These are phyloP conservation scores for Cardiospermum halicacabum DNA, from an alignment of 345 rosid genomes.

Conservation along the genomic window DNA sequence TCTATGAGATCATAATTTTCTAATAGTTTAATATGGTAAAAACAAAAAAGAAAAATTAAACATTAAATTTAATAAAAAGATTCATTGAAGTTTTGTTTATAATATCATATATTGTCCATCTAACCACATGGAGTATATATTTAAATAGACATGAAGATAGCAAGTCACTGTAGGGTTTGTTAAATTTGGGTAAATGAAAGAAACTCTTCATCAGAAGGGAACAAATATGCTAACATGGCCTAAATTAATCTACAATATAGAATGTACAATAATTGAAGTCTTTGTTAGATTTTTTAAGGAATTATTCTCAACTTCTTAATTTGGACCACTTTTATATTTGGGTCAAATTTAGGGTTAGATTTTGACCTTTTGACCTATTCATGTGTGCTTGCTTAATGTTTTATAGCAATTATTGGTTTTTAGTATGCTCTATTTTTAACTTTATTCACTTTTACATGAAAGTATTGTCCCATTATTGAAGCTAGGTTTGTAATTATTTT, in stretches of 20 bases:
- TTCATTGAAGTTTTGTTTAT: no score
- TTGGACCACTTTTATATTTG: background rate
- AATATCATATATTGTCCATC: background rate
- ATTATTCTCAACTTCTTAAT: background rate
- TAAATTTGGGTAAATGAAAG: background rate
- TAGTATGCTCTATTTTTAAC: background rate
- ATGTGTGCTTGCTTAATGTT: conserved; percentile 9
- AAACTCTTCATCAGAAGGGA: background rate
- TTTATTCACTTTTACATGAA: background rate
- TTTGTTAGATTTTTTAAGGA: background rate
- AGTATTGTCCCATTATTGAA: background rate
- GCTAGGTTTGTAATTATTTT: background rate
- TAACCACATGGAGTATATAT: conserved; percentile 4
- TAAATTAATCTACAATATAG: background rate
- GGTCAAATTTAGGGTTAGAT: background rate
- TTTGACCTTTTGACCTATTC: background rate
- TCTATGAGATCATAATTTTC: no score
- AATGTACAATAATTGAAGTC: background rate
- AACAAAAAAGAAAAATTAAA: no score
- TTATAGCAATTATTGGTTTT: background rate
- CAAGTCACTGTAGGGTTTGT: background rate
- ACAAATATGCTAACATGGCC: background rate
- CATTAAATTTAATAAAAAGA: no score
- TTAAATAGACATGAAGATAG: background rate
- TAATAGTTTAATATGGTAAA: no score